A percentile compares a stretch with the other conserved stretches of the same genome.
These are phyloP conservation scores for Cyclotella baltica DNA, from an alignment of 108 stramenopile species.

Conservation along the genomic window DNA sequence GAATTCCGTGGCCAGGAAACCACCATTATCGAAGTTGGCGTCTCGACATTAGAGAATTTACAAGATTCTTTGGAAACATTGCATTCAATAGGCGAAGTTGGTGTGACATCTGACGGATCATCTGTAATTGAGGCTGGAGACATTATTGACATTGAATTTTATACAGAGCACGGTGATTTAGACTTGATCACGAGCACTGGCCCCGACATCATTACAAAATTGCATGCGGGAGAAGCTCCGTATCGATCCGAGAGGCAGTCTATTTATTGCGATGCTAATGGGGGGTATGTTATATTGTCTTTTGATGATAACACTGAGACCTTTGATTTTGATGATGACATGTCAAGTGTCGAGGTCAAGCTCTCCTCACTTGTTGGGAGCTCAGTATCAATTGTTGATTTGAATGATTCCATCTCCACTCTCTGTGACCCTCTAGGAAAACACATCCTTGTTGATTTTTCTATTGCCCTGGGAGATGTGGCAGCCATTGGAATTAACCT, in stretches of 20 bases:
- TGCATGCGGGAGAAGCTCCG: slow-evolving; percentile 65
- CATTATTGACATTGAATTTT: slow-evolving; percentile 44
- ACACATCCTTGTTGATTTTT: slow-evolving; percentile 41
- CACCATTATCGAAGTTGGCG: slow-evolving; percentile 22
- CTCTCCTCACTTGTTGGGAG: slow-evolving; percentile 26
- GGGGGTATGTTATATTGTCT: slow-evolving; percentile 35
- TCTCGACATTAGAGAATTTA: slow-evolving; percentile 29
- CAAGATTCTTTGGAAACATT: slow-evolving; percentile 64
- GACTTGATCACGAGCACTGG: slow-evolving; percentile 46
- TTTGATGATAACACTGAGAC: slow-evolving; percentile 34
- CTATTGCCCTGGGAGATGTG: slow-evolving; percentile 31
- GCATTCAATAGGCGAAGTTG: slow-evolving; percentile 54
- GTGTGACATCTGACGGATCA: slow-evolving; percentile 50
- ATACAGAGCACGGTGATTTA: slow-evolving; percentile 56
- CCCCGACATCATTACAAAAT: slow-evolving; percentile 19
- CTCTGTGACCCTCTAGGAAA: slow-evolving; percentile 23
- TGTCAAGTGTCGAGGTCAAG: slow-evolving; percentile 22
- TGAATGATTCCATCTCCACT: slow-evolving; percentile 18
- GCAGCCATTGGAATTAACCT: slow-evolving; percentile 24
- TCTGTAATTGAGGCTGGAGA: slow-evolving; percentile 34
- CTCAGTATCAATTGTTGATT: slow-evolving; percentile 25
- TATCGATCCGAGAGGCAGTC: slow-evolving; percentile 67
- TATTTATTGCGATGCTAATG: slow-evolving; percentile 53
- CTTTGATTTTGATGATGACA: slow-evolving; percentile 42
- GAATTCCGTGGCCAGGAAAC: slow-evolving; percentile 43